A percentile compares a stretch with the other conserved stretches of the same genome.
Evolutionary conservation across 176 grass and related monocot genomes (phyloP).

Genomic region (Bolboschoenus planiculmis): DNA sequence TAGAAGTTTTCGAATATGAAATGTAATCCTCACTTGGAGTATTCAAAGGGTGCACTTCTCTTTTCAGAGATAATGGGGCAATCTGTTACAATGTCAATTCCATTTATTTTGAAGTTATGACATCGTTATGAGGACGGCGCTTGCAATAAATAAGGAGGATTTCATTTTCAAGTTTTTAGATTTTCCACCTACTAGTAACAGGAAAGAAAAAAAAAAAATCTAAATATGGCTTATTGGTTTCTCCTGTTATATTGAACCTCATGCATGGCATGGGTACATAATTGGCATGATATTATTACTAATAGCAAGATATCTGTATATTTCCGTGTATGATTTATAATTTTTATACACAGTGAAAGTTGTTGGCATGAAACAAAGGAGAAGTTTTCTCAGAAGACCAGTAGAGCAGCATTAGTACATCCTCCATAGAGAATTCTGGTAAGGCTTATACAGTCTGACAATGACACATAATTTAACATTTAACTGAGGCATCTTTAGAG

Average conservation of each 20-base stretch:
- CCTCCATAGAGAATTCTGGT: background rate
- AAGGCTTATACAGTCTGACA: background rate
- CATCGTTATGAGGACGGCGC: background rate
- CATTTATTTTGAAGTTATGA: background rate
- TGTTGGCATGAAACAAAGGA: background rate
- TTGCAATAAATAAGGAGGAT: slow-evolving; percentile 3
- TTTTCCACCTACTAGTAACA: background rate
- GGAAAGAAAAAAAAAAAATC: background rate
- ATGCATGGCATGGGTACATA: background rate
- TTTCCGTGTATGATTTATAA: background rate
- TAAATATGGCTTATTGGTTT: background rate
- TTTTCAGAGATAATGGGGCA: background rate
- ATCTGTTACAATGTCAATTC: slow-evolving; percentile 11
- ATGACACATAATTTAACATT: slow-evolving; percentile 1
- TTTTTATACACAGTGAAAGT: background rate
- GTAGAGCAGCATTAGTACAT: background rate
- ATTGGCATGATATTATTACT: background rate
- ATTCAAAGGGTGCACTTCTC: background rate
- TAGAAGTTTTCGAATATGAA: background rate
- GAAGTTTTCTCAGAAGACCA: background rate
- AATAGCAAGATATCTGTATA: background rate
- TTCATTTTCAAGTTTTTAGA: background rate
- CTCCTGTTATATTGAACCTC: background rate
- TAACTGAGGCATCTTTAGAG: background rate
- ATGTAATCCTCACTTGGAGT: background rate